Evolutionary conservation across 129 eudicot genomes (phyloP).

Genomic region (Arctium lappa): DNA sequence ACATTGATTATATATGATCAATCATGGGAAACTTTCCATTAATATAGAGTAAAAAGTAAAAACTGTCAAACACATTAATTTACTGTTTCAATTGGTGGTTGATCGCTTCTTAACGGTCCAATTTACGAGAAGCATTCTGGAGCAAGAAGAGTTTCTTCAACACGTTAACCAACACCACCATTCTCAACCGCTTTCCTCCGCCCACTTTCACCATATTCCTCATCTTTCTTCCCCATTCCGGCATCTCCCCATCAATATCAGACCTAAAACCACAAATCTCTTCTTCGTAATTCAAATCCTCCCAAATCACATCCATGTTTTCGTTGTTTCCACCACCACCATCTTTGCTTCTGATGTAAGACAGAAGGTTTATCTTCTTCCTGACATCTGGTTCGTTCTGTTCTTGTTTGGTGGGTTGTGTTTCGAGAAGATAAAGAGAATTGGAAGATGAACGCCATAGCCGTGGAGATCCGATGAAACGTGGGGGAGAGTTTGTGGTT

Average conservation of each 20-base stretch:
- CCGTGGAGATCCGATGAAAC: slow-evolving; percentile 24
- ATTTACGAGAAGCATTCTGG: neutral
- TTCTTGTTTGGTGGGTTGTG: neutral
- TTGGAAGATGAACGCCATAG: slow-evolving; percentile 18
- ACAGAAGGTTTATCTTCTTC: neutral
- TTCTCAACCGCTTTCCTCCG: slow-evolving; percentile 5
- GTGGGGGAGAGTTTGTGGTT: slow-evolving; percentile 13
- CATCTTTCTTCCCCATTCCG: neutral
- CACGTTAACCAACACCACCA: slow-evolving; percentile 11
- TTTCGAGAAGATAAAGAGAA: neutral
- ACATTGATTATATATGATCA: too few species aligned
- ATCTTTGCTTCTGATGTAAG: neutral
- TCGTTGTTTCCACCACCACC: neutral
- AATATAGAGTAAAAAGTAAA: too few species aligned
- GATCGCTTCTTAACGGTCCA: neutral
- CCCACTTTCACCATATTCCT: neutral
- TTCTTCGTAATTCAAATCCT: slow-evolving; percentile 21
- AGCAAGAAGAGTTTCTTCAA: slow-evolving; percentile 17
- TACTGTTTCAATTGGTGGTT: too few species aligned
- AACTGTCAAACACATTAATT: too few species aligned
- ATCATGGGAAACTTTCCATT: too few species aligned
- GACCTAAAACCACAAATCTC: slow-evolving; percentile 4
- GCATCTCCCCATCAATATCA: neutral
- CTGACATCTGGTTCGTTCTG: neutral
- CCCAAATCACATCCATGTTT: slow-evolving; percentile 24